Evolutionary conservation across 805 yeast species (phyloP), one percentile per base, ranked within the genome.

Genomic region (Candida fluviatilis): DNA sequence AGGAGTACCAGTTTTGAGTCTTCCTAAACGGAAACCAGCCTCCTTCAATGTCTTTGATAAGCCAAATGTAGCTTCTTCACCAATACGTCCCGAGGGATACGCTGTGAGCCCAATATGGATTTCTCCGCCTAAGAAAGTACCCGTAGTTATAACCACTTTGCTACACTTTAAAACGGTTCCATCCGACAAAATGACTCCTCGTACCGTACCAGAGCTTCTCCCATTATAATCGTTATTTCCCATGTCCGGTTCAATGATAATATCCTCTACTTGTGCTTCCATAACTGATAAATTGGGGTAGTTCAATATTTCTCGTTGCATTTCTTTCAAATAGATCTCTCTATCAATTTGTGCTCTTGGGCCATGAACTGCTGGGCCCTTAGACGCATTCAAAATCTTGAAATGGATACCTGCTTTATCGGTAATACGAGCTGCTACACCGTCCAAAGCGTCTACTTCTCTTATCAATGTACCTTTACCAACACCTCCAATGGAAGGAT

Each of bases 291-390:
- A 67, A 41, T 82, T 77, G 7, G 69, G 64, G 55, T 82, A 82
- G 43, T 62, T 57, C 29, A 61, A 55, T 16, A 93, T 66, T 40
- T 70, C 80, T 2, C 60, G 51, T 54, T 86, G 95, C 97, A 93
- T 89, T 51, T 85, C 89, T 12, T 57, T 52, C 49, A 83, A 64
- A 57, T 93, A 93, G 2, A 91, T 71, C 32, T 76, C 66, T 46
- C 99, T 69, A 59, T 93, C 99, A 21, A 93, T 91, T 62, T 93
- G 99, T 1, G 96, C 96, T 42, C 99, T 65, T 5, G 96, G 97
- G 0, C 99, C 98, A 87, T 97, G 95, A 2, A 91, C 98, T 0
- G 99, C 99, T 0, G 95, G 85, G 2, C 99, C 99, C 47, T 88
- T 76, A 1, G 95, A 83, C 33, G 82, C 71, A 57, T 93, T 93